These are phyloP conservation scores for Clonostachys rosea DNA, from an alignment of 2,329 filamentous ascomycete species.

Conservation along the genomic window DNA sequence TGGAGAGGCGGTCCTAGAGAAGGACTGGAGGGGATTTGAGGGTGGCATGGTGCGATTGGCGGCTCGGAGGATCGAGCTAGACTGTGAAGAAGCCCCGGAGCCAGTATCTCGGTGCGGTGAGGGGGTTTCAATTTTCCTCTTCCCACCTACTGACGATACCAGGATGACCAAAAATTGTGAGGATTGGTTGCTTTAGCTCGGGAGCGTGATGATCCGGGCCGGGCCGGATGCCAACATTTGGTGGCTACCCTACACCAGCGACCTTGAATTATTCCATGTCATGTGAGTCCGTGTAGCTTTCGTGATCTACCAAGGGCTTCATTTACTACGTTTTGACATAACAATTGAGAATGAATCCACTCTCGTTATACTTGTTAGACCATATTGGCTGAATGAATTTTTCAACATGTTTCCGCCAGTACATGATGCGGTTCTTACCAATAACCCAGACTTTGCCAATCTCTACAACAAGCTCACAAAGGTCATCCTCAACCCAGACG, in stretches of 20 bases:
- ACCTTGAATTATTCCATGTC: conserved; percentile 6
- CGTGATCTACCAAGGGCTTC: conserved; percentile 11
- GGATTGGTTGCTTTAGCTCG: neutral
- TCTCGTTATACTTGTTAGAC: neutral
- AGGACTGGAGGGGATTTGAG: neutral
- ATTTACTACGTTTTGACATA: neutral
- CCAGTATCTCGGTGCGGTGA: neutral
- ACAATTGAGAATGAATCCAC: neutral
- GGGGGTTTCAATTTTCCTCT: conserved; percentile 2
- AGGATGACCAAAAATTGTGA: neutral
- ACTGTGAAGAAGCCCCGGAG: neutral
- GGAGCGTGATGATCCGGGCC: no score
- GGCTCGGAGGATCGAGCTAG: no score
- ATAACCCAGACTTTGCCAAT: conserved; percentile 56
- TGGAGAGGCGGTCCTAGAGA: neutral
- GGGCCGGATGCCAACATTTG: no score
- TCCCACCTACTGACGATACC: conserved; percentile 8
- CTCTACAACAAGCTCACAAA: conserved; percentile 52
- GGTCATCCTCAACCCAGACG: conserved; percentile 50
- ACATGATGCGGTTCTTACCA: conserved; percentile 46
- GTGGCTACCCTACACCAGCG: no score
- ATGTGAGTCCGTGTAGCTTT: conserved; percentile 26
- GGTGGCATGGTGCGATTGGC: conserved; percentile 1
- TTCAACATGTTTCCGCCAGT: conserved; percentile 54
- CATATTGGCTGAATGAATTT: neutral